A percentile compares a stretch with the other conserved stretches of the same genome.
Evolutionary conservation across 306 rosid species (phyloP).

Genomic region (Medicago arabica): DNA sequence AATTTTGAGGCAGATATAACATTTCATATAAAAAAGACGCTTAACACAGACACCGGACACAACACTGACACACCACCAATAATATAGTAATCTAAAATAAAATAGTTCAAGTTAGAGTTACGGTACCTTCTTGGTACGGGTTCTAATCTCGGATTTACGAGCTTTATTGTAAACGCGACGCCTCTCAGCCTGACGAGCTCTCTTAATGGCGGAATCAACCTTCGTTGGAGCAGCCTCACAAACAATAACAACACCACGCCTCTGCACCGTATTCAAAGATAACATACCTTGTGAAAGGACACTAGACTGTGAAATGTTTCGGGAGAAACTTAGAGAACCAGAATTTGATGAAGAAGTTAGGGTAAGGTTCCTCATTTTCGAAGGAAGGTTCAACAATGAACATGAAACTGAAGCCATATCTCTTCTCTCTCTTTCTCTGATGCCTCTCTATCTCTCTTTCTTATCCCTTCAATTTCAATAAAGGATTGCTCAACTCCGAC

Average conservation of each 20-base stretch:
- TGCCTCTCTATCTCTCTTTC: background rate
- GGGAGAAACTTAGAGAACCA: conserved; percentile 66
- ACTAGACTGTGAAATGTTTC: conserved; percentile 50
- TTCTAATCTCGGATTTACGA: conserved; percentile 77
- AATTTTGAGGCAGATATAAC: background rate
- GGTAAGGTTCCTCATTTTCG: conserved; percentile 66
- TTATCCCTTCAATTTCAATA: conserved; percentile 7
- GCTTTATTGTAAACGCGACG: conserved; percentile 83
- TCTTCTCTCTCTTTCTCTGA: background rate
- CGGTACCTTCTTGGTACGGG: conserved; percentile 83
- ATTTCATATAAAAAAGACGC: background rate
- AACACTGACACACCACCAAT: too few species aligned
- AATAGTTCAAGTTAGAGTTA: background rate
- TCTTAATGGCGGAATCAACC: conserved; percentile 87
- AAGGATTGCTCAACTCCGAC: background rate
- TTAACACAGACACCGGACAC: too few species aligned
- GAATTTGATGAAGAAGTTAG: conserved; percentile 49
- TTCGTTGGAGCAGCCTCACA: conserved; percentile 79
- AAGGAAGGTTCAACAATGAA: conserved; percentile 70
- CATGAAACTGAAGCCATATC: conserved; percentile 69
- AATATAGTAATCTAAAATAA: too few species aligned
- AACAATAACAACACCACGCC: conserved; percentile 55
- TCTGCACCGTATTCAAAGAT: conserved; percentile 50
- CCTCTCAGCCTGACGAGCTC: conserved; percentile 87
- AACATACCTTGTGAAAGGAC: conserved; percentile 60